A percentile compares a stretch with the other conserved stretches of the same genome.
These are phyloP conservation scores for Scorias spongiosa DNA, from an alignment of 2,329 filamentous ascomycete species.

Conservation along the genomic window DNA sequence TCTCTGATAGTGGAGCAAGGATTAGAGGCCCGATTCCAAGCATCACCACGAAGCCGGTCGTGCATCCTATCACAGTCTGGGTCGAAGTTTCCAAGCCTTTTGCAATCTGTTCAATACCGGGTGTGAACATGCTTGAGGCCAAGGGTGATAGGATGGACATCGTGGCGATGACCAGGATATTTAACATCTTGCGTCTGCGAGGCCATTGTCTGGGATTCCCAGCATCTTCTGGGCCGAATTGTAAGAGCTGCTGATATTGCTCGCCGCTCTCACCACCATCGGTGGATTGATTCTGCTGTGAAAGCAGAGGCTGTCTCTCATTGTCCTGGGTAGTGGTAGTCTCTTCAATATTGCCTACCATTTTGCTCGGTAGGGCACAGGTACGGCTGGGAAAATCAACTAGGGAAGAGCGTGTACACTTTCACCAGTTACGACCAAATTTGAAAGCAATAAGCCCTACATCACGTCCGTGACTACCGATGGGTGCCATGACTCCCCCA, in stretches of 20 bases:
- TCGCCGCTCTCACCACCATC: not conserved
- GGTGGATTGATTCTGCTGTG: not conserved
- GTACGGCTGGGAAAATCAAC: no score
- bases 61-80: constrained; percentile 32
- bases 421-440: no score
- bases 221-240: constrained; percentile 24
- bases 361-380: no score
- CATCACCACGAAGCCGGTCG: constrained; percentile 36
- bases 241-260: constrained; percentile 3
- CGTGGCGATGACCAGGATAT: constrained; percentile 34
- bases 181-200: constrained; percentile 29
- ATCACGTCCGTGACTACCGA: no score
- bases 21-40: constrained; percentile 33
- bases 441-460: no score
- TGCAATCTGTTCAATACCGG: constrained; percentile 35
- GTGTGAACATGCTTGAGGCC: constrained; percentile 37
- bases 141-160: constrained; percentile 36
- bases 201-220: constrained; percentile 34
- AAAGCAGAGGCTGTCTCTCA: not conserved
- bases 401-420: no score
- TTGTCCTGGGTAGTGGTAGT: not conserved
- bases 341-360: no score
- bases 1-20: constrained; percentile 32
- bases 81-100: constrained; percentile 27
- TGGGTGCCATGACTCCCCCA: no score